Evolutionary conservation across 2,329 filamentous ascomycete species (phyloP).

Genomic region (Knufia fluminis): DNA sequence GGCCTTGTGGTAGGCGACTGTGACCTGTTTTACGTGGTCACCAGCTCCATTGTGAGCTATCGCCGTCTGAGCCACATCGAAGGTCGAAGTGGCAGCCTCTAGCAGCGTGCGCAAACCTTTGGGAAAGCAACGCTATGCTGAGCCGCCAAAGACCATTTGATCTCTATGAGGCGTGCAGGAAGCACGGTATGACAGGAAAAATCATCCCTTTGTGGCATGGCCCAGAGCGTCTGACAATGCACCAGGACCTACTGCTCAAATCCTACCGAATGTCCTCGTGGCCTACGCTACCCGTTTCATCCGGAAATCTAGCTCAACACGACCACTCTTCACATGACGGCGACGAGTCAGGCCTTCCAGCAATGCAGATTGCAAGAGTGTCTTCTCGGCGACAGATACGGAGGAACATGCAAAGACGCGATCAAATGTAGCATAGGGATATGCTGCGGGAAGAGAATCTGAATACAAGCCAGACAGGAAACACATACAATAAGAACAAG

Average conservation of each 20-base stretch:
- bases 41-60: conserved; percentile 1
- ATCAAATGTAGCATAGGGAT: conserved; percentile 46
- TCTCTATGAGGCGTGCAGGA: conserved; percentile 8
- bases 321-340: conserved; percentile 23
- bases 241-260: conserved; percentile 30
- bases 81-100: conserved; percentile 10
- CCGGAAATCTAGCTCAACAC: conserved; percentile 16
- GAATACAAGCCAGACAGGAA: conserved; percentile 44
- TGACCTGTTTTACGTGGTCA: not conserved
- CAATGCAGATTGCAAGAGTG: conserved; percentile 45
- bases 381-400: conserved; percentile 45
- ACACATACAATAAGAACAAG: conserved; percentile 37
- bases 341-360: conserved; percentile 41
- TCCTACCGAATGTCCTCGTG: conserved; percentile 42
- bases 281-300: conserved; percentile 42
- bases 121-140: conserved; percentile 10
- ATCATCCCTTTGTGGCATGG: not conserved
- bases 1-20: no score
- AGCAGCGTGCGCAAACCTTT: conserved; percentile 11
- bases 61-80: conserved; percentile 11
- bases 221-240: not conserved
- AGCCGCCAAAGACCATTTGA: conserved; percentile 3
- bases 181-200: conserved; percentile 10
- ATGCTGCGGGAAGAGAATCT: conserved; percentile 47
- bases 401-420: conserved; percentile 38